Evolutionary conservation across 1,284 basidiomycete genomes (phyloP), one percentile per base, ranked within the genome.

Genomic region (Phellopilus nigrolimitatus): DNA sequence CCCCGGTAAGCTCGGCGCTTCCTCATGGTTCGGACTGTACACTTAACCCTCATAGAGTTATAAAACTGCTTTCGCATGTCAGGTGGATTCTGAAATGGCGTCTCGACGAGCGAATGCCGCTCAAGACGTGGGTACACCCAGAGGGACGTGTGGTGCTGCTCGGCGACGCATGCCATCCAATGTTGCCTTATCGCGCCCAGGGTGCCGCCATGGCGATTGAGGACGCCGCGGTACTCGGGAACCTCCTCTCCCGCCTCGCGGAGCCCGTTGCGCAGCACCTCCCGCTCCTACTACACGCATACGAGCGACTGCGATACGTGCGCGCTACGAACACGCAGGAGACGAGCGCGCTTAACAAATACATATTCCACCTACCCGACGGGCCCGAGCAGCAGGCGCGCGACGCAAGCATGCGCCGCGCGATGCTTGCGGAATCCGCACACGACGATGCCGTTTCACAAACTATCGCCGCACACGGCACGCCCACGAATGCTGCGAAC

Each of bases 101-200:
- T 24, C 62, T 82, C 30, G 70, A 75, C 62, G 76, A 78, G 53
- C 72, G 74, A 17, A 58, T 64, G 42, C 71, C 72, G 5, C 66
- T 79, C 30, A 57, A 63, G 0, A 72, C 67, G 0, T 81, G 79
- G 79, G 56, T 79, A 5, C 76, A 81, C 60, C 60, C 62, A n/a
- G 62, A 65, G 7, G 72, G 71, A 2, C 71, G 67, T 31, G 64
- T 81, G 1, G 72, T 65, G n/a, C 61, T 81, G 10, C 64, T 81
- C 1, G 79, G 79, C 1, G 79, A 81, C 57, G 71, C 78, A 0
- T 78, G 76, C 44, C 81, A 83, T 58, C 80, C 83, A 0, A 85
- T 84, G 80, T 70, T 84, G 78, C 83, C 83, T 3, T 83, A 83
- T 62, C 75, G 79, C 28, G 83, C 80, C 0, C 82, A 84, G 62